phyloP scores from a whole-genome alignment of 2,329 filamentous ascomycete species.

The Neoscytalidium dimidiatum region DNA sequence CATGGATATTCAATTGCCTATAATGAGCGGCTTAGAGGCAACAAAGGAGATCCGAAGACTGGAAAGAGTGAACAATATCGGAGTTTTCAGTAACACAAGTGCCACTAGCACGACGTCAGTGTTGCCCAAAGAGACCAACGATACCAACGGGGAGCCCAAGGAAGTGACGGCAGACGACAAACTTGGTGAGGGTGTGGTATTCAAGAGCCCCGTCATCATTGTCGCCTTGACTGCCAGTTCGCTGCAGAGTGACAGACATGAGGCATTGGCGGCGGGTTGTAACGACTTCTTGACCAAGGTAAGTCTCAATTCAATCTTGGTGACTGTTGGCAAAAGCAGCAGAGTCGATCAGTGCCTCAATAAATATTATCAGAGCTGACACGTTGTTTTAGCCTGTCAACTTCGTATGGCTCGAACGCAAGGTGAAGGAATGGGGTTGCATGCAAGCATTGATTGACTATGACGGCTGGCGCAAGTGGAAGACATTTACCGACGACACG shows the following conservation, averaged over 20 bases:
- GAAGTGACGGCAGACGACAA: slow-evolving; percentile 64
- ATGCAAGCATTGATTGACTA: slow-evolving; percentile 99
- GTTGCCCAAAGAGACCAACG: slow-evolving; percentile 19
- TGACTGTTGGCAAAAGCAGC: neutral
- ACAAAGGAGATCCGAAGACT: slow-evolving; percentile 91
- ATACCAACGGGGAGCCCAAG: slow-evolving; percentile 24
- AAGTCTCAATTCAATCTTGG: slow-evolving; percentile 31
- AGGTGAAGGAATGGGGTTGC: slow-evolving; percentile 99
- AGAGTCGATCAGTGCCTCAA: too few relatives aligned
- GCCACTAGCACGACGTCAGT: slow-evolving; percentile 14
- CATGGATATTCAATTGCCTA: slow-evolving; percentile 97
- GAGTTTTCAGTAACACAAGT: slow-evolving; percentile 68
- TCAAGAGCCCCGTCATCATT: slow-evolving; percentile 97
- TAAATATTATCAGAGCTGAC: too few relatives aligned
- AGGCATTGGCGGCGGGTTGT: slow-evolving; percentile 90
- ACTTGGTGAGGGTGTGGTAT: slow-evolving; percentile 66
- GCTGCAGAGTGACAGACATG: slow-evolving; percentile 91
- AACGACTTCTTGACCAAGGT: slow-evolving; percentile 99
- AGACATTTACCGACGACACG: slow-evolving; percentile 63
- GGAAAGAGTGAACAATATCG: slow-evolving; percentile 88
- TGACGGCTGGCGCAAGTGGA: slow-evolving; percentile 97
- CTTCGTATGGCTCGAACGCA: slow-evolving; percentile 94
- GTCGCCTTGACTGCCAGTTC: slow-evolving; percentile 94
- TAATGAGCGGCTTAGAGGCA: slow-evolving; percentile 94
- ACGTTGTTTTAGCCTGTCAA: slow-evolving; percentile 73